Evolutionary conservation across 164 flowering plant genomes (phyloP).

Genomic region (Macadamia tetraphylla): DNA sequence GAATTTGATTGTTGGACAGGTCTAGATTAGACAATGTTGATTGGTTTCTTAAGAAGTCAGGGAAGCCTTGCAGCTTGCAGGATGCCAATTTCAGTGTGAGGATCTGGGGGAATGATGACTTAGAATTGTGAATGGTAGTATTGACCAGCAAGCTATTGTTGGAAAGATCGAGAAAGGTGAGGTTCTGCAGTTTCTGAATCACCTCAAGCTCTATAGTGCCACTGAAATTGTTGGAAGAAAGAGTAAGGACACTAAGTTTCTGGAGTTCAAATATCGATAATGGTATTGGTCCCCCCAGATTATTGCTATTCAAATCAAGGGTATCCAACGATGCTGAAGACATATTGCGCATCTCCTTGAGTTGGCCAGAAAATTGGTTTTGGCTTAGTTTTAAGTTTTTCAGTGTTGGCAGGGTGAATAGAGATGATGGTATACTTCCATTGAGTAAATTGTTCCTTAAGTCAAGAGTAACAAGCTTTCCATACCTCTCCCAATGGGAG

Average conservation of each 20-base stretch:
- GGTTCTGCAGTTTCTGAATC: slow-evolving; percentile 20
- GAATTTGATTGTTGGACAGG: slow-evolving; percentile 36
- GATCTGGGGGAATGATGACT: slow-evolving; percentile 15
- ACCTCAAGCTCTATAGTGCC: slow-evolving; percentile 19
- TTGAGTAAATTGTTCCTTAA: slow-evolving; percentile 28
- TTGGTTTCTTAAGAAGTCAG: slow-evolving; percentile 19
- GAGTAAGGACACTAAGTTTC: slow-evolving; percentile 16
- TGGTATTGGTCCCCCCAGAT: slow-evolving; percentile 33
- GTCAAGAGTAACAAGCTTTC: slow-evolving; percentile 20
- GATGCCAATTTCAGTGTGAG: slow-evolving; percentile 25
- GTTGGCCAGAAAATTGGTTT: slow-evolving; percentile 29
- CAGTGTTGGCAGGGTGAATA: slow-evolving; percentile 36
- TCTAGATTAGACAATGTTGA: slow-evolving; percentile 18
- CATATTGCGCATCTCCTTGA: slow-evolving; percentile 13
- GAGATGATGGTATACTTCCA: slow-evolving; percentile 34
- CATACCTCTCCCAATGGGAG: slow-evolving; percentile 17
- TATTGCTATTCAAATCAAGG: slow-evolving; percentile 24
- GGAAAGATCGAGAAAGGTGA: slow-evolving; percentile 32
- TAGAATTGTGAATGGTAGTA: background rate
- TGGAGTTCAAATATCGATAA: slow-evolving; percentile 22
- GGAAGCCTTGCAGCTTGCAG: slow-evolving; percentile 27
- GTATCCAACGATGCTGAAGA: slow-evolving; percentile 15
- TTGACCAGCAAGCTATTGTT: slow-evolving; percentile 26
- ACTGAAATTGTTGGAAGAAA: slow-evolving; percentile 34
- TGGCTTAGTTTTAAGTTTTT: slow-evolving; percentile 20